phyloP scores from a whole-genome alignment of 108 stramenopile species.

The Nitzschia putrida region DNA sequence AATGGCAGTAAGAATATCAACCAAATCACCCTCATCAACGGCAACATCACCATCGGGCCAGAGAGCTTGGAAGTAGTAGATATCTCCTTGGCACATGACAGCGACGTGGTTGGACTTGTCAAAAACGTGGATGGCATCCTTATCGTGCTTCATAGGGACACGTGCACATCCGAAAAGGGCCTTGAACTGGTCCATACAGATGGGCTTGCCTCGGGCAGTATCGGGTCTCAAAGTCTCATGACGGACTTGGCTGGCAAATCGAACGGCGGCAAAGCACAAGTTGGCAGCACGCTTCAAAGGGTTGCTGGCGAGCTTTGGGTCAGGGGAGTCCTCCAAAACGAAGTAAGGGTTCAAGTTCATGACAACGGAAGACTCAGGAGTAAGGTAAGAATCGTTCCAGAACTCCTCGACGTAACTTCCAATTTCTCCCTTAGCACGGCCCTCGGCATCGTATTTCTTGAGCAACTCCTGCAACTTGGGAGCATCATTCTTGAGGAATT shows the following conservation, averaged over 20 bases:
- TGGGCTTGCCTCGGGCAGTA: slow-evolving; percentile 59
- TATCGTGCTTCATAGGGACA: slow-evolving; percentile 48
- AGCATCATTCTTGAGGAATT: slow-evolving; percentile 49
- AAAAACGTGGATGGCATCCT: slow-evolving; percentile 67
- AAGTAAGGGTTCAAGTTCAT: slow-evolving; percentile 90
- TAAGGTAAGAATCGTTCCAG: slow-evolving; percentile 86
- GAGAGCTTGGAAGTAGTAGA: slow-evolving; percentile 83
- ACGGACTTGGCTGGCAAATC: slow-evolving; percentile 65
- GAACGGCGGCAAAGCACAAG: slow-evolving; percentile 71
- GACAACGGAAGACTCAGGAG: slow-evolving; percentile 77
- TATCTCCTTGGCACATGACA: slow-evolving; percentile 66
- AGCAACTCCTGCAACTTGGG: slow-evolving; percentile 70
- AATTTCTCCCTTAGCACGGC: slow-evolving; percentile 47
- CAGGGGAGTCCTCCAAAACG: slow-evolving; percentile 82
- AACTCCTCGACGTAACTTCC: slow-evolving; percentile 86
- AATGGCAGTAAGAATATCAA: slow-evolving; percentile 75
- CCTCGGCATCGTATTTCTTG: slow-evolving; percentile 64
- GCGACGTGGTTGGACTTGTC: slow-evolving; percentile 65
- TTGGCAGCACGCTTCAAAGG: slow-evolving; percentile 71
- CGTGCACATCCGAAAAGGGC: slow-evolving; percentile 66
- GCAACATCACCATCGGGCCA: slow-evolving; percentile 71
- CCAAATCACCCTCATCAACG: slow-evolving; percentile 75
- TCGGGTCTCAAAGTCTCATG: slow-evolving; percentile 72
- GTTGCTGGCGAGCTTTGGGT: slow-evolving; percentile 70
- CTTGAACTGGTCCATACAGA: slow-evolving; percentile 82